These are phyloP conservation scores for Penicillium freii DNA, from an alignment of 2,329 filamentous ascomycete species.

Conservation along the genomic window DNA sequence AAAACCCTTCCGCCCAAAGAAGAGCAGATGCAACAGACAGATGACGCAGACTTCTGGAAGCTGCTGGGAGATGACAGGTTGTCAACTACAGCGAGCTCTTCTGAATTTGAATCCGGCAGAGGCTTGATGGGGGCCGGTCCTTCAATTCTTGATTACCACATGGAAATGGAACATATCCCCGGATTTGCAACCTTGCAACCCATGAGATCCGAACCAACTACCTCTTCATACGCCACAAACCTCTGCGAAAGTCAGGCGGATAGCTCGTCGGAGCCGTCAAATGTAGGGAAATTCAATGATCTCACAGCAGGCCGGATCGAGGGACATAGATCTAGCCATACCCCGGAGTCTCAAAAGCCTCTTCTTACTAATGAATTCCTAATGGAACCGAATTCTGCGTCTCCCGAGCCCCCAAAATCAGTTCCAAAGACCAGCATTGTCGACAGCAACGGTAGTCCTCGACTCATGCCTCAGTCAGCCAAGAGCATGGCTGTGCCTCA, in stretches of 20 bases:
- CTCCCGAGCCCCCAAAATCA: not conserved
- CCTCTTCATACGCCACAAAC: not conserved
- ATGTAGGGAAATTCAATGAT: not conserved
- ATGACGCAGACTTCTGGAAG: not conserved
- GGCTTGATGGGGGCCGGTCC: not conserved
- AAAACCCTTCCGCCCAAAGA: not conserved
- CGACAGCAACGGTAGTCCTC: constrained; percentile 40
- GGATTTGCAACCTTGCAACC: constrained; percentile 9
- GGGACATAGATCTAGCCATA: not conserved
- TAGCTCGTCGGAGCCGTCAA: constrained; percentile 7
- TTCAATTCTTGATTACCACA: constrained; percentile 10
- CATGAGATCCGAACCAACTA: not conserved
- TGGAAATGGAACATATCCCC: constrained; percentile 8
- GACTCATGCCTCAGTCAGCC: constrained; percentile 14
- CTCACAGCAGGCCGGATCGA: not conserved
- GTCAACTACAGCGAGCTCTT: not conserved
- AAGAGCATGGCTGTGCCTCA: not conserved
- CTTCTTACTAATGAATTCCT: constrained; percentile 10
- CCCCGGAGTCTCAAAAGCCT: constrained; percentile 22
- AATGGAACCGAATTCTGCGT: not conserved
- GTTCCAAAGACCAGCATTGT: constrained; percentile 27
- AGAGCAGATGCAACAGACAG: not conserved
- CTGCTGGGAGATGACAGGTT: not conserved
- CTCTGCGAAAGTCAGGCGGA: not conserved
- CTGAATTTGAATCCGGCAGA: not conserved